phyloP scores from a whole-genome alignment of 2,329 filamentous ascomycete species.

The Penicillium polonicum region DNA sequence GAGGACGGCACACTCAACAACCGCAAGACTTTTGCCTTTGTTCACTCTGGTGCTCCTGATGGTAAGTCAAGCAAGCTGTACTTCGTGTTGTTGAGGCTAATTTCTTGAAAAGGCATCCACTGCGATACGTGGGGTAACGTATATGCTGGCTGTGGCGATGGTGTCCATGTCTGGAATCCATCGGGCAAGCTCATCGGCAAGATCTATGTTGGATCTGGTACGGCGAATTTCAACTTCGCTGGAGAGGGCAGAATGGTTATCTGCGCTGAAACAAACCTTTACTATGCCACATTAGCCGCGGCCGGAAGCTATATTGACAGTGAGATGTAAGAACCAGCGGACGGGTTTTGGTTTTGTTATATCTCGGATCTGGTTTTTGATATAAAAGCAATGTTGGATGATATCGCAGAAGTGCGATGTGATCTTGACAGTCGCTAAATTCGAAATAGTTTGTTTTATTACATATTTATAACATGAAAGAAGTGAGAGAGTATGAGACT shows the following conservation, averaged over 20 bases:
- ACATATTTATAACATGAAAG: background rate
- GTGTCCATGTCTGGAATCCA: conserved; percentile 54
- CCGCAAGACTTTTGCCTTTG: conserved; percentile 20
- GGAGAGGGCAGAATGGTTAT: conserved; percentile 22
- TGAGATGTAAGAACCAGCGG: conserved; percentile 11
- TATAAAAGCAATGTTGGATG: background rate
- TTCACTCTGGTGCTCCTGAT: conserved; percentile 12
- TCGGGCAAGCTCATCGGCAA: conserved; percentile 55
- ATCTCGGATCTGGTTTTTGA: background rate
- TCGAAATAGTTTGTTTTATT: background rate
- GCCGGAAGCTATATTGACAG: conserved; percentile 17
- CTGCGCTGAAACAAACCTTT: conserved; percentile 20
- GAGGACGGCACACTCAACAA: conserved; percentile 17
- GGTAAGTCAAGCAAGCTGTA: conserved; percentile 7
- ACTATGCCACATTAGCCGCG: conserved; percentile 21
- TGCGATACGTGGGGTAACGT: conserved; percentile 56
- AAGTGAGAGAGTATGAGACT: background rate
- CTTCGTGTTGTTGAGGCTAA: background rate
- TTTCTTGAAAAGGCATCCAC: conserved; percentile 38
- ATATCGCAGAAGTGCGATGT: background rate
- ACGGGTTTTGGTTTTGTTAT: background rate
- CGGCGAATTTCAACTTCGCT: conserved; percentile 53
- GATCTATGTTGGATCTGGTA: conserved; percentile 41
- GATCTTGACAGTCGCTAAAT: background rate
- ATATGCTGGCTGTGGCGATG: conserved; percentile 55